Conservation (phyloP, 805 yeast species). For the Clavispora fructus region DNA sequence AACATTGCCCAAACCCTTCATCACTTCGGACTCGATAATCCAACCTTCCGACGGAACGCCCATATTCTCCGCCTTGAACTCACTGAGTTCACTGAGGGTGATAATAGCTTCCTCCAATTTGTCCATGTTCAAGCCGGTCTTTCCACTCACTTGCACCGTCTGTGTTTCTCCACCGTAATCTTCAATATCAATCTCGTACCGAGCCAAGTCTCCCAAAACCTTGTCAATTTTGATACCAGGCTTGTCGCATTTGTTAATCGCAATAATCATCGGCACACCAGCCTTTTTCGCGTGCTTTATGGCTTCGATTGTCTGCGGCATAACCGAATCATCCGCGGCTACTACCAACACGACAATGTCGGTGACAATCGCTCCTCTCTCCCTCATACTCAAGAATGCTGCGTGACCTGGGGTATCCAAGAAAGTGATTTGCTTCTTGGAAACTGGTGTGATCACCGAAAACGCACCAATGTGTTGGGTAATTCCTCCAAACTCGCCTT, state of each 20-base stretch:
- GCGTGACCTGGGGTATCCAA: conserved; percentile 98
- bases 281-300: conserved; percentile 85
- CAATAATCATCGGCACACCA: conserved; percentile 81
- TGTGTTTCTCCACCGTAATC: conserved; percentile 95
- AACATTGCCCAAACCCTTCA: conserved; percentile 75
- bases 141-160: conserved; percentile 80
- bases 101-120: conserved; percentile 84
- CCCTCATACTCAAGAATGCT: conserved; percentile 92
- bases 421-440: conserved; percentile 77
- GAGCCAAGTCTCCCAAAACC: conserved; percentile 72
- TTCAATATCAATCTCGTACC: conserved; percentile 77
- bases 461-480: conserved; percentile 99
- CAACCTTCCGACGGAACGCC: conserved; percentile 73
- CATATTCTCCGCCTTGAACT: conserved; percentile 54
- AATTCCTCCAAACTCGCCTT: conserved; percentile 89
- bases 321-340: conserved; percentile 95
- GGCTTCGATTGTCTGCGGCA: conserved; percentile 97
- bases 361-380: conserved; percentile 91
- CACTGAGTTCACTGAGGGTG: conserved; percentile 78
- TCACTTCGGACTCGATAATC: conserved; percentile 79
- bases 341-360: conserved; percentile 90
- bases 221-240: conserved; percentile 69
- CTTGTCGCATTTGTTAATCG: conserved; percentile 87
- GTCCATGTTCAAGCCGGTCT: conserved; percentile 86
- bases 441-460: conserved; percentile 70